Evolutionary conservation across 352 stramenopile species (phyloP).

Genomic region (Phytopythium litorale): DNA sequence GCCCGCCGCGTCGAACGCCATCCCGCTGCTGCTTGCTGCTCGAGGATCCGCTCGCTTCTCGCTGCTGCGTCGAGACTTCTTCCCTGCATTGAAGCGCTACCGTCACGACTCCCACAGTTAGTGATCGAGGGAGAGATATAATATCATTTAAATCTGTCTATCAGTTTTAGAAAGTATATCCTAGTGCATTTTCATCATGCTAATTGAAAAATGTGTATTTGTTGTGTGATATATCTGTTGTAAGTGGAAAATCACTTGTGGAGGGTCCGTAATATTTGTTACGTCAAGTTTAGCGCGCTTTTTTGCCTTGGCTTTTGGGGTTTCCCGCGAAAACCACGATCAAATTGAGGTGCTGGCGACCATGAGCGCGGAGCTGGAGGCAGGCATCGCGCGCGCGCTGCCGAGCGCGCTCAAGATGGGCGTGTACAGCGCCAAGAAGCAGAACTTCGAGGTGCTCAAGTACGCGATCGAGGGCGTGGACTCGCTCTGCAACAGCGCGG

Average conservation of each 20-base stretch:
- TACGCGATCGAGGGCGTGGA: slow-evolving; percentile 66
- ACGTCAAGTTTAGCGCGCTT: slow-evolving; percentile 1
- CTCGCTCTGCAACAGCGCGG: slow-evolving; percentile 60
- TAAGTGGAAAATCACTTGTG: too few species aligned
- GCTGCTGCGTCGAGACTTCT: background rate
- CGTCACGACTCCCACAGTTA: too few species aligned
- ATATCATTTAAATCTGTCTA: too few species aligned
- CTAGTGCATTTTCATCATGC: too few species aligned
- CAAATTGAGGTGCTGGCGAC: background rate
- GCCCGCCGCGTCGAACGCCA: slow-evolving; percentile 65
- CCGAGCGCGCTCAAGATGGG: slow-evolving; percentile 72
- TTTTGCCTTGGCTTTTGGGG: background rate
- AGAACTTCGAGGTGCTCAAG: slow-evolving; percentile 73
- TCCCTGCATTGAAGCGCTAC: background rate
- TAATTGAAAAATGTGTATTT: too few species aligned
- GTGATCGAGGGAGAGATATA: too few species aligned
- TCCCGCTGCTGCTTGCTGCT: slow-evolving; percentile 11
- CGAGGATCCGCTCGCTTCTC: too few species aligned
- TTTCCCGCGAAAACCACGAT: slow-evolving; percentile 10
- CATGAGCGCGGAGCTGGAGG: slow-evolving; percentile 60
- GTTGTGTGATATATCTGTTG: too few species aligned
- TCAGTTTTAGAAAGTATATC: too few species aligned
- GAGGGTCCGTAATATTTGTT: too few species aligned
- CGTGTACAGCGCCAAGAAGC: slow-evolving; percentile 69
- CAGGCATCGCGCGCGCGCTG: slow-evolving; percentile 54